Base-by-base conservation (phyloP, 2,329 filamentous ascomycete genomes). In the Penicillium palitans region DNA sequence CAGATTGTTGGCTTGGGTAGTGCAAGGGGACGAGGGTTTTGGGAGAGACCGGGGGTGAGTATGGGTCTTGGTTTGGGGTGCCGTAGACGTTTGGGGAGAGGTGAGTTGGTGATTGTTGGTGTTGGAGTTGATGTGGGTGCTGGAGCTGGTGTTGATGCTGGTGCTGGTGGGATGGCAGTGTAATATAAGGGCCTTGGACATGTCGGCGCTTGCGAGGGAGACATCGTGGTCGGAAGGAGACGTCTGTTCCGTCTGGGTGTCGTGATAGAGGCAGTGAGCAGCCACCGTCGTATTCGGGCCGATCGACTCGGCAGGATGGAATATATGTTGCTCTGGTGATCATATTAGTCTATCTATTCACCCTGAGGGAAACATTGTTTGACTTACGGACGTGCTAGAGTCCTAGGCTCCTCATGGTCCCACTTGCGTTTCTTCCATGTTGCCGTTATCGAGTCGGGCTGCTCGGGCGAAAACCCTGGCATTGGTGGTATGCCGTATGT, bases 11-110 rank as follows among this genome's bases (percentile, higher is more conserved):
- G 1, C 12, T 35, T 57, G 61, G 60, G 46, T 67, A 66, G 25
- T 67, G 47, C 17, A 66, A 17, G 12, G 71, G 66, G 52, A 72
- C 61, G 48, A 68, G 49, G 10, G 63, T 64, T 60, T 68, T 73
- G 9, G 70, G 68, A 7, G 67, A 72, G 13, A 68, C 62, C 15
- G 67, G 65, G 7, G 69, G 67, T 13, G 68, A 67, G 25, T 64
- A 63, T 29, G 61, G 59, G 47, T 65, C 57, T 55, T 61, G 55
- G 12, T 61, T 52, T 37, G 56, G 45, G 49, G 27, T 19, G 29
- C 47, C 51, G 57, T 62, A 71, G 33, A 64, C 47, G 40, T 61
- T 64, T 5, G 64, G 65, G 41, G 64, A 64, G n/a, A 70, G 63
- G 10, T 65, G 58, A 17, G 56, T 59, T 6, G 62, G 57, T 8